Conservation (phyloP, 805 yeast species). For the Komagataella kurtzmanii region DNA sequence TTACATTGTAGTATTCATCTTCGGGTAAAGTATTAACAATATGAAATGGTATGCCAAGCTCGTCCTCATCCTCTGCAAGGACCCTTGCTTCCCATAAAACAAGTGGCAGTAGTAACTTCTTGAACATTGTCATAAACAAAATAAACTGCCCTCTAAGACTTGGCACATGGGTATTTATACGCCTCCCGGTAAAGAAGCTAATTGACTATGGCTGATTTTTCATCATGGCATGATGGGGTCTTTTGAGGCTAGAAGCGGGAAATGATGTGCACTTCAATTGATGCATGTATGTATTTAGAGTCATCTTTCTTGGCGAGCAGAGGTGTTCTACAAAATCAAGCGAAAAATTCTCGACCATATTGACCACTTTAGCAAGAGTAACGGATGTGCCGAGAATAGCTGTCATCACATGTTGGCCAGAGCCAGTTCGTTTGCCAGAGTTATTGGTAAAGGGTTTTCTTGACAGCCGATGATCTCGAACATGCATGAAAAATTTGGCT, state of each 20-base stretch:
- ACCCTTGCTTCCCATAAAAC: not conserved
- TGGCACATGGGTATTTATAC: not conserved
- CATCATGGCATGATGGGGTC: not conserved
- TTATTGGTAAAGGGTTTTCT: too few species aligned
- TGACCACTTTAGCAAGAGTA: too few species aligned
- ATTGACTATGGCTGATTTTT: not conserved
- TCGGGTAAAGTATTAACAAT: not conserved
- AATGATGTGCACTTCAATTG: not conserved
- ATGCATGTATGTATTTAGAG: not conserved
- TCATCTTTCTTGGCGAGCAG: not conserved
- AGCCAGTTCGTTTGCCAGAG: too few species aligned
- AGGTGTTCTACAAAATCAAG: not conserved
- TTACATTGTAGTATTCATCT: not conserved
- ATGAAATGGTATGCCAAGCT: not conserved
- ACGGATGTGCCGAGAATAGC: too few species aligned
- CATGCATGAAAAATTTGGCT: not conserved
- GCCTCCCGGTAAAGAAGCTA: not conserved
- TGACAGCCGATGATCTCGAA: not conserved
- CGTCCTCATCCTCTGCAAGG: not conserved
- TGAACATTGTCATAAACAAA: not conserved
- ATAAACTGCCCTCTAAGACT: not conserved
- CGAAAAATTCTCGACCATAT: too few species aligned
- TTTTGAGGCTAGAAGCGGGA: not conserved
- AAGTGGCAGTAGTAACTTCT: not conserved
- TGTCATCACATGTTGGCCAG: too few species aligned